Base-by-base conservation (phyloP, 2,329 filamentous ascomycete species). In the Talaromyces atroroseus region DNA sequence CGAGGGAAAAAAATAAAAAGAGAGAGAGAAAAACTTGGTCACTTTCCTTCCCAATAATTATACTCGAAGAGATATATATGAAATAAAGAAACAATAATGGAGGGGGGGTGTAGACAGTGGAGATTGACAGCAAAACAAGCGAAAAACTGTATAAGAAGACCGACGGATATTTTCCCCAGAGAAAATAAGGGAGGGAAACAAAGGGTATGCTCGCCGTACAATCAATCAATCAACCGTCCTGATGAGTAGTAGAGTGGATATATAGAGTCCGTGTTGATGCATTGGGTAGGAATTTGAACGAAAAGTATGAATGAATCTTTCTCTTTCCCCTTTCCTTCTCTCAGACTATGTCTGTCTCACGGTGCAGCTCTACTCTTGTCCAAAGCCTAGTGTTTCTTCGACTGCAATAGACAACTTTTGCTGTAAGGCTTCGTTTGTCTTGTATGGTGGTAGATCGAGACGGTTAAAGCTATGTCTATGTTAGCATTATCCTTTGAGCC, bases 301-400 rank as follows among this genome's bases (percentile, higher is more conserved):
- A 21, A 21, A 32, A 20, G 45, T 20, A 48, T 14, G 3, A 12
- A 48, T 24, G 7, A 26, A 11, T 50, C n/a, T 50, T 6, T 5
- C 36, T 36, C n/a, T 50, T 8, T 42, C 53, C 42, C 38, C 26
- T 18, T 23, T 42, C 18, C 34, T 32, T 24, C 42, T 36, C n/a
- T 46, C 23, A n/a, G 8, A 32, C 5, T 20, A 45, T 21, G 12
- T 16, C 5, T 20, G 18, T 52, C 26, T 18, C 23, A 18, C 18
- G 14, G 40, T 26, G n/a, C 8, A 47, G 21, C 18, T 67, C 70
- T 90, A 99, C 78, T 99, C 94, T 78, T 99, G 94, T 63, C 94
- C 94, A 71, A 99, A 99, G 60, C 94, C 94, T 80, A 99, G 92
- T 0, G 94, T 99, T 78, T 99, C 94, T 76, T 99, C 94, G 55